phyloP scores from a whole-genome alignment of 2,329 filamentous ascomycete genomes.

The Phoma sp. region DNA sequence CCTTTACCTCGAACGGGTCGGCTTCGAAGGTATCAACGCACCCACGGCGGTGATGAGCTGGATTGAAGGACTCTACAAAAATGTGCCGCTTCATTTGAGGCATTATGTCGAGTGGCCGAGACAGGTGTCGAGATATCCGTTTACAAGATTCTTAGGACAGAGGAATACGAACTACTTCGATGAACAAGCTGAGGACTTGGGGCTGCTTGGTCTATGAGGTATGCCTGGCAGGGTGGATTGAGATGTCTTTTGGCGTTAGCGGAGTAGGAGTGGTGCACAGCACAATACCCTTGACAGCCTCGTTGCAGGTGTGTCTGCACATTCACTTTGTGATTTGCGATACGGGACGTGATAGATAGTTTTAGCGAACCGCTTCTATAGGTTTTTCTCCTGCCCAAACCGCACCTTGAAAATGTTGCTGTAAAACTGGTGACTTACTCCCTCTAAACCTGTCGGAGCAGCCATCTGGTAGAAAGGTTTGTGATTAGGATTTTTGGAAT shows the following conservation, averaged over 20 bases:
- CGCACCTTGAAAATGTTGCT: too few relatives aligned
- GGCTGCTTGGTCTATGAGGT: background rate
- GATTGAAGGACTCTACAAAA: slow-evolving; percentile 44
- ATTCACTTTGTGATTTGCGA: background rate
- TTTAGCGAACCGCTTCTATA: background rate
- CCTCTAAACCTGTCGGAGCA: too few relatives aligned
- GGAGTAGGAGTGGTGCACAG: background rate
- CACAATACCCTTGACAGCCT: slow-evolving; percentile 5
- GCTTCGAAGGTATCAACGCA: slow-evolving; percentile 43
- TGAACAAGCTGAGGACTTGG: background rate
- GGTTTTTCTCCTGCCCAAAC: too few relatives aligned
- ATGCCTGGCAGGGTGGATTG: too few relatives aligned
- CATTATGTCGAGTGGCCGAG: slow-evolving; percentile 40
- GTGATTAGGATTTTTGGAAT: too few relatives aligned
- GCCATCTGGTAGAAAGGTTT: too few relatives aligned
- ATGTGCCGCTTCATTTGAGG: slow-evolving; percentile 30
- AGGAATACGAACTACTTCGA: background rate
- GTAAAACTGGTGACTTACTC: too few relatives aligned
- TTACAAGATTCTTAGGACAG: slow-evolving; percentile 36
- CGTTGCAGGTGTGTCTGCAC: background rate
- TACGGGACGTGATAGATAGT: background rate
- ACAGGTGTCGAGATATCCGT: slow-evolving; percentile 39
- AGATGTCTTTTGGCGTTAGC: background rate
- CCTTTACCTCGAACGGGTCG: slow-evolving; percentile 41
- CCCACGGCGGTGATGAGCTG: slow-evolving; percentile 40